A percentile compares a stretch with the other conserved stretches of the same genome.
phyloP scores from a whole-genome alignment of 2,329 filamentous ascomycete species.

The Hypoxylon sp. region DNA sequence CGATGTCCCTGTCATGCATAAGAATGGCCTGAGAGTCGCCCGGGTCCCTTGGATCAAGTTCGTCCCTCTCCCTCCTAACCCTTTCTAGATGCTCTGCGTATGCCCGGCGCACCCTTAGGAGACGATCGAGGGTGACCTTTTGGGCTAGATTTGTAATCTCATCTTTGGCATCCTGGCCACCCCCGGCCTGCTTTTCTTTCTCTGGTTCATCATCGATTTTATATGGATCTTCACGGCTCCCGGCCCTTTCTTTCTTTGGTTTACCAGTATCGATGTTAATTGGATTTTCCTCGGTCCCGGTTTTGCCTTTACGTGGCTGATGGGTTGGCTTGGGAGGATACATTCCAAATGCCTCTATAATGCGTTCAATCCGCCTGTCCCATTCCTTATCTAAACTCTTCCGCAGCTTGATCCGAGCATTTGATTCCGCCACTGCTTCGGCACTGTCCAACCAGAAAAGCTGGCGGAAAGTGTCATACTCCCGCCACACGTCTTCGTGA shows the following conservation, averaged over 20 bases:
- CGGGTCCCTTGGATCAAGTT: constrained; percentile 42
- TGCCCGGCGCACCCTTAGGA: neutral
- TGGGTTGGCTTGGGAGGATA: too few relatives aligned
- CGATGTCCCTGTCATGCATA: constrained; percentile 46
- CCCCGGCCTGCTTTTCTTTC: too few relatives aligned
- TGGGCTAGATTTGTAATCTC: neutral
- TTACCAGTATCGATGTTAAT: too few relatives aligned
- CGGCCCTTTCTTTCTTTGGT: too few relatives aligned
- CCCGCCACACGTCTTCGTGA: constrained; percentile 41
- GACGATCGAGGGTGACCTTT: neutral
- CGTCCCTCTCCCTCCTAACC: constrained; percentile 16
- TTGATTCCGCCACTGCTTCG: neutral
- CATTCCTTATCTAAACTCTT: neutral
- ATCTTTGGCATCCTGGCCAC: too few relatives aligned
- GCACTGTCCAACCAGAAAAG: neutral
- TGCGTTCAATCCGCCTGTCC: neutral
- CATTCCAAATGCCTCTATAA: too few relatives aligned
- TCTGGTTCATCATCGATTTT: too few relatives aligned
- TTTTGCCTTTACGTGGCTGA: too few relatives aligned
- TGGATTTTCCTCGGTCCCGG: neutral
- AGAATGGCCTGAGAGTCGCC: constrained; percentile 35
- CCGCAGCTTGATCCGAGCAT: constrained; percentile 8
- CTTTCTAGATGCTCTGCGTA: constrained; percentile 24
- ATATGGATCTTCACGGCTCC: too few relatives aligned
- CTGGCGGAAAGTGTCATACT: constrained; percentile 41